phyloP scores from a whole-genome alignment of 306 rosid genomes.

The Cucumis cinereus region DNA sequence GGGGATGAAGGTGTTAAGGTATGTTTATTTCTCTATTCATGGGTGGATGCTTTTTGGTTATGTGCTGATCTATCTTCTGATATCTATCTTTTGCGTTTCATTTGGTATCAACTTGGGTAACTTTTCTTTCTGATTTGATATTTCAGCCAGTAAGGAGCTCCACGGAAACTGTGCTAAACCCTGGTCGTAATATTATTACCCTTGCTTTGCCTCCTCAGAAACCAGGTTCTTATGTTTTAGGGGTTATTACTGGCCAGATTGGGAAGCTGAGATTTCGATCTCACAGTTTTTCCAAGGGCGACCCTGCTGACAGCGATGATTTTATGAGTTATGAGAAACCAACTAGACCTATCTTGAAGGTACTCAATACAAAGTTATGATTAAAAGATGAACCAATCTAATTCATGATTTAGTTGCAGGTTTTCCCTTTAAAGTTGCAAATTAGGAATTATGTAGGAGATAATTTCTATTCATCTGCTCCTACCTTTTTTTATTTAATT shows the following conservation, averaged over 20 bases:
- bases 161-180: constrained; percentile 59
- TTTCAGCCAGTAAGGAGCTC: constrained; percentile 75
- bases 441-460: background rate
- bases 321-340: constrained; percentile 98
- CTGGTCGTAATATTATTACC: constrained; percentile 84
- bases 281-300: constrained; percentile 89
- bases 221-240: constrained; percentile 96
- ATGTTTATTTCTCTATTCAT: constrained; percentile 11
- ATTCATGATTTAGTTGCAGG: background rate
- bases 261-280: constrained; percentile 89
- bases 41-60: background rate
- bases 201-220: constrained; percentile 88
- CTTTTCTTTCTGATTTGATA: constrained; percentile 15
- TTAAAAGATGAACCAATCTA: constrained; percentile 10
- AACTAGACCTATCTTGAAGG: constrained; percentile 88
- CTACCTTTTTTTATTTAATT: background rate
- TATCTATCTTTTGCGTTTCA: background rate
- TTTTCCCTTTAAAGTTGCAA: background rate
- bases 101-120: background rate
- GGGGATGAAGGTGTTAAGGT: constrained; percentile 98
- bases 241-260: constrained; percentile 90
- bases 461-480: background rate
- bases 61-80: background rate
- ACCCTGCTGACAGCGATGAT: constrained; percentile 87
- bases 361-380: constrained; percentile 12